Evolutionary conservation across 192 early-diverging fungal species (phyloP).

Genomic region (Spizellomyces punctatus): DNA sequence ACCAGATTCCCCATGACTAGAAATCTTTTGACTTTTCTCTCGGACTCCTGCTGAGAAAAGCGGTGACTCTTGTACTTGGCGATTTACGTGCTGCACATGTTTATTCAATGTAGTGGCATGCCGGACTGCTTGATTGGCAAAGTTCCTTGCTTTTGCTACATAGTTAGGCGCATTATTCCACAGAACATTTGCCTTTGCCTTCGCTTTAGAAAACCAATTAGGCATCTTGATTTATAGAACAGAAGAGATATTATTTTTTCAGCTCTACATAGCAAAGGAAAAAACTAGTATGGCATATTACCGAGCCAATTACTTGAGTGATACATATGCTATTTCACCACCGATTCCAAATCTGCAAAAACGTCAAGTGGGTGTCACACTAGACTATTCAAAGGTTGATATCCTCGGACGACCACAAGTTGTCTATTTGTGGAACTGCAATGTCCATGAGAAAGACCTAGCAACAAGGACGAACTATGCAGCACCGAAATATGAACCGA

Average conservation of each 20-base stretch:
- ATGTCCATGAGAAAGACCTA: constrained; percentile 13
- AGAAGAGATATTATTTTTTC: constrained; percentile 5
- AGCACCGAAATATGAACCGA: neutral
- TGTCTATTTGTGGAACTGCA: constrained; percentile 11
- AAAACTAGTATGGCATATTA: constrained; percentile 15
- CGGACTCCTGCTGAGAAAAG: neutral
- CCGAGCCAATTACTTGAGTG: constrained; percentile 3
- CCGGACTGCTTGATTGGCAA: neutral
- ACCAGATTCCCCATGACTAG: neutral
- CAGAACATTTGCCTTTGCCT: neutral
- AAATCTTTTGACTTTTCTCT: neutral
- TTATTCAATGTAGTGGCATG: constrained; percentile 9
- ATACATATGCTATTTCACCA: neutral
- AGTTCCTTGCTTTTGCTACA: neutral
- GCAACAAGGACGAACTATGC: neutral
- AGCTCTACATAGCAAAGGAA: neutral
- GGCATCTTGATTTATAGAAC: constrained; percentile 4
- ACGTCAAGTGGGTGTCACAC: neutral
- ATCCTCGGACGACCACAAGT: constrained; percentile 3
- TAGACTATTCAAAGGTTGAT: constrained; percentile 17
- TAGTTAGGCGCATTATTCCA: neutral
- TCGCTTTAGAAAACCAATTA: neutral
- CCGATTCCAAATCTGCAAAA: constrained; percentile 14
- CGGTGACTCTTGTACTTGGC: neutral
- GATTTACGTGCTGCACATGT: neutral